Percentiles rank a stretch among this genome's conserved stretches.
These are phyloP conservation scores for Suhomyces kilbournensis DNA, from an alignment of 805 yeast species.

Conservation along the genomic window DNA sequence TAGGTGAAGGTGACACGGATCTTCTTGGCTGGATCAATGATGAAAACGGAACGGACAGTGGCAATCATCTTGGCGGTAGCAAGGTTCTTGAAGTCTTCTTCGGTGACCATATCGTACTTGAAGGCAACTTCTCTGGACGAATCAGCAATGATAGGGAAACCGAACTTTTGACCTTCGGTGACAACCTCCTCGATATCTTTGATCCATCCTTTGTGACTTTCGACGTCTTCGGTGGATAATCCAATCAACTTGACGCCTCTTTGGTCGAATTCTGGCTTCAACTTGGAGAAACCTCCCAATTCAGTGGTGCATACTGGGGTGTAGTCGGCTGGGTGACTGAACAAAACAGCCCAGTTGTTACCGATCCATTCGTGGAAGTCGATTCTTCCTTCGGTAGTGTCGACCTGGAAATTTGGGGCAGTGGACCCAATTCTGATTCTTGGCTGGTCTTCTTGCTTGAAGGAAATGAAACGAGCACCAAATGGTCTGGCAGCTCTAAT, in stretches of 20 bases:
- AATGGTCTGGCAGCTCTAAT: not conserved
- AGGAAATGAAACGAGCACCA: conserved; percentile 22
- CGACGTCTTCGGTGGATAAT: conserved; percentile 60
- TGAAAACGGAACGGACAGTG: conserved; percentile 69
- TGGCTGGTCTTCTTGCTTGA: conserved; percentile 39
- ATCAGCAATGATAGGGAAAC: conserved; percentile 71
- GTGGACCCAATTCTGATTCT: conserved; percentile 54
- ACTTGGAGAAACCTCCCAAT: conserved; percentile 69
- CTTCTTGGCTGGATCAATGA: conserved; percentile 65
- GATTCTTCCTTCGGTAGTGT: conserved; percentile 60
- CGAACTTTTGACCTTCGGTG: conserved; percentile 47
- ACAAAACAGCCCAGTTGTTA: conserved; percentile 61
- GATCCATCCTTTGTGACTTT: conserved; percentile 65
- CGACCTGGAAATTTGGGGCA: conserved; percentile 67
- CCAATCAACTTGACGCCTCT: conserved; percentile 68
- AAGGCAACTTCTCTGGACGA: conserved; percentile 57
- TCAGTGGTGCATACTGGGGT: conserved; percentile 81
- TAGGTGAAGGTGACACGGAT: conserved; percentile 62
- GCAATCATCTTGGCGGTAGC: conserved; percentile 62
- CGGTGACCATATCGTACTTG: conserved; percentile 68
- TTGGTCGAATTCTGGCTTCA: conserved; percentile 65
- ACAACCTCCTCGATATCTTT: conserved; percentile 68
- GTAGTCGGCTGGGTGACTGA: conserved; percentile 76
- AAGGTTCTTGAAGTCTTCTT: conserved; percentile 64
- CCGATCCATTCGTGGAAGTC: conserved; percentile 64